These are phyloP conservation scores for Termitomyces sp. DNA, from an alignment of 768 basidiomycete species.

Conservation along the genomic window DNA sequence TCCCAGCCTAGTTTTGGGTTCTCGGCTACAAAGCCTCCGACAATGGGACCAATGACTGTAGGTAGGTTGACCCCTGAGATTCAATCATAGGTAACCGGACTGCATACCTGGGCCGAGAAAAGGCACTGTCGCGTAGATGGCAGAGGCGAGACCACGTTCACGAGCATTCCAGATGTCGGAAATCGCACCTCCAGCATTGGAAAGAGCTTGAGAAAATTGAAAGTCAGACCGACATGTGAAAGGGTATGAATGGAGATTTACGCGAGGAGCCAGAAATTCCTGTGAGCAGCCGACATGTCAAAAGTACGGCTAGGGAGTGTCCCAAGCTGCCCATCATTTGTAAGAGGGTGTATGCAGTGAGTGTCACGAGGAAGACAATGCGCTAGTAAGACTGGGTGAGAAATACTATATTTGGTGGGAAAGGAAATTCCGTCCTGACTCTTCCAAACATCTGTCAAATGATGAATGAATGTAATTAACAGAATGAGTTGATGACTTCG, in stretches of 20 bases:
- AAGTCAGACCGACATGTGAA: conserved; percentile 5
- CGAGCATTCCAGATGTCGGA: conserved; percentile 53
- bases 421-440: conserved; percentile 24
- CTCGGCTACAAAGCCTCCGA: conserved; percentile 57
- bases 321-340: conserved; percentile 50
- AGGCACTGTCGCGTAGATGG: conserved; percentile 52
- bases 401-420: background rate
- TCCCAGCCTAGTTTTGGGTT: conserved; percentile 47
- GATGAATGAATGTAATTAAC: background rate
- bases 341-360: conserved; percentile 43
- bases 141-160: conserved; percentile 55
- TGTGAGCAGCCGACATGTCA: conserved; percentile 48
- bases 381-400: conserved; percentile 25
- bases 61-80: background rate
- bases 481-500: conserved; percentile 2
- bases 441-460: conserved; percentile 43
- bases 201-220: conserved; percentile 34
- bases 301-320: conserved; percentile 39
- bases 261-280: conserved; percentile 56
- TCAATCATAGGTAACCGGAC: background rate
- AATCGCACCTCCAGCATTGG: conserved; percentile 53
- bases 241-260: conserved; percentile 17
- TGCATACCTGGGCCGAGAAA: conserved; percentile 49
- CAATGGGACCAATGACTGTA: conserved; percentile 58
- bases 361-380: conserved; percentile 47